Evolutionary conservation across 148 eudicot species (phyloP), one percentile per base, ranked within the genome.

Genomic region (Dysphania ambrosioides): DNA sequence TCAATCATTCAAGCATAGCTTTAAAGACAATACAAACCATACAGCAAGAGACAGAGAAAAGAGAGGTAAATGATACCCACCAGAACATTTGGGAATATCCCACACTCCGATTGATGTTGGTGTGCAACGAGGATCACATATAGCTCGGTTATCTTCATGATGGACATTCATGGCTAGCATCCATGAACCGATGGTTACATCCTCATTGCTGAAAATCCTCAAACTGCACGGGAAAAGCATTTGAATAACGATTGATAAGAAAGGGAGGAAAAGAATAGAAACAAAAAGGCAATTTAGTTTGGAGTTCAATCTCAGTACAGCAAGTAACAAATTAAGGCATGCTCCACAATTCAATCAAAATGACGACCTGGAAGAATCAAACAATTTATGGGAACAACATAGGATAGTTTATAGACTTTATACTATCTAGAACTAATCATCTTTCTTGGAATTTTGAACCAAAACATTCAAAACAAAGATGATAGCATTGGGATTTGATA

Each of bases 31-130:
- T 58, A 58, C 26, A 36, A 29, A n/a, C n/a, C n/a, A n/a, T n/a
- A n/a, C n/a, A n/a, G n/a, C n/a, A n/a, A n/a, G n/a, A n/a, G n/a
- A n/a, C n/a, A n/a, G n/a, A n/a, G n/a, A n/a, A n/a, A n/a, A 27
- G 72, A 55, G 13, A 21, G n/a, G 21, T 58, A 31, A 57, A 61
- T 42, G 75, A 31, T 47, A 67, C 76, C 44, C 64, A 85, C 93
- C 93, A 79, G 93, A 87, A 81, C 93, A 89, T 76, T 89, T 89
- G 56, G 93, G 93, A 21, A 87, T 84, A 72, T 89, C 93, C 93
- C 93, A 89, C 47, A 89, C 93, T 32, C 87, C 90, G 75, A 87
- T 84, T 18, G 93, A 85, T 64, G 93, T 80, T n/a, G 85, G 78
- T 30, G 88, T 87, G 76, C 93, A 89, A 56, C 68, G 80, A 62